phyloP scores from a whole-genome alignment of 176 grass and related monocot species.

The Aegilops tauschii region DNA sequence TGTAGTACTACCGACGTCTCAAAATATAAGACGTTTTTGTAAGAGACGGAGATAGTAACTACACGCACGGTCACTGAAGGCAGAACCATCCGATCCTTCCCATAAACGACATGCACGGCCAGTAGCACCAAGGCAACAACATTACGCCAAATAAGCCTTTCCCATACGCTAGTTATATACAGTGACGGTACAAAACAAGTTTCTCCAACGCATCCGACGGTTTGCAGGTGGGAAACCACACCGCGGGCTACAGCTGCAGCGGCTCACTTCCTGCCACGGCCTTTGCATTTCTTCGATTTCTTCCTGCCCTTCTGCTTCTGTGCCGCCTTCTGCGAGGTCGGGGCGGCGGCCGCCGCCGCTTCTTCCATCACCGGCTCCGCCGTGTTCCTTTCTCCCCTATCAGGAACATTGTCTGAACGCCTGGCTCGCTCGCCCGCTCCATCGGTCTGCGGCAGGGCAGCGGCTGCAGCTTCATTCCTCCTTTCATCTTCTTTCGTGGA shows the following conservation, averaged over 20 bases:
- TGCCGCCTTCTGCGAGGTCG: neutral
- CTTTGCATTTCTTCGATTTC: neutral
- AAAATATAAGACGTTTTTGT: too few species aligned
- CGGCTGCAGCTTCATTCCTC: neutral
- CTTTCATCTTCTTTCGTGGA: neutral
- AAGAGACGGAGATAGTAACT: too few species aligned
- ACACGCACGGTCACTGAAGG: too few species aligned
- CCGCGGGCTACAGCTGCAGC: neutral
- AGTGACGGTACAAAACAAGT: neutral
- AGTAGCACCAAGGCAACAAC: neutral
- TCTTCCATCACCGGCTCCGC: neutral
- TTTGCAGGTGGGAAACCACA: neutral
- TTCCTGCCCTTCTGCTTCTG: conserved; percentile 34
- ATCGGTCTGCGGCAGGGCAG: neutral
- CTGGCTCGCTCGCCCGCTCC: neutral
- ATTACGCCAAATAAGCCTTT: neutral
- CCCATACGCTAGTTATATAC: neutral
- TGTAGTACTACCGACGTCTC: too few species aligned
- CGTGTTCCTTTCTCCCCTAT: neutral
- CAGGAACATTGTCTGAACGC: conserved; percentile 2
- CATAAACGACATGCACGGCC: neutral
- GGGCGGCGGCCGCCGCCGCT: neutral
- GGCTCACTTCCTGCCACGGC: conserved; percentile 28
- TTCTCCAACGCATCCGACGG: neutral
- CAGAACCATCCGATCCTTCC: too few species aligned